Evolutionary conservation across 306 rosid genomes (phyloP).

Genomic region (Hylodesmum podocarpum): DNA sequence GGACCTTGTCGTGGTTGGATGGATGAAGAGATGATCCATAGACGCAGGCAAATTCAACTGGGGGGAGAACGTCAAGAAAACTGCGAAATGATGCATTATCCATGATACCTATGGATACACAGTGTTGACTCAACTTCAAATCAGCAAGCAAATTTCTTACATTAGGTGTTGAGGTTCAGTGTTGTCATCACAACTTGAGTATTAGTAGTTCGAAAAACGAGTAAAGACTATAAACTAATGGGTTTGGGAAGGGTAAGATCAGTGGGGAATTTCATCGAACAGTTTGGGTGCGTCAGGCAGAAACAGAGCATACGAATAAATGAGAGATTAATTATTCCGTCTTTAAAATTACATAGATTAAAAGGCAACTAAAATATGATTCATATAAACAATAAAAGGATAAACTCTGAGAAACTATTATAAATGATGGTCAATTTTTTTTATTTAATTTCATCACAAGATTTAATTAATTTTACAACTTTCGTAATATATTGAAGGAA

Average conservation of each 20-base stretch:
- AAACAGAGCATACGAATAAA: background rate
- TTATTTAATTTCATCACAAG: no score
- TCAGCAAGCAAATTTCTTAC: background rate
- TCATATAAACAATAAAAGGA: no score
- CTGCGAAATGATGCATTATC: constrained; percentile 24
- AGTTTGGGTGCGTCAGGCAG: background rate
- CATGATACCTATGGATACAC: constrained; percentile 28
- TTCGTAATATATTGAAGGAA: no score
- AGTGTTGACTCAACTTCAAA: background rate
- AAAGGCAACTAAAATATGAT: no score
- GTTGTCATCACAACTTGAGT: background rate
- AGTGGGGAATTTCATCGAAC: constrained; percentile 38
- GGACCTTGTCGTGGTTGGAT: constrained; percentile 46
- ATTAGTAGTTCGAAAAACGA: background rate
- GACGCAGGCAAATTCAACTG: constrained; percentile 52
- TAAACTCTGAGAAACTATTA: no score
- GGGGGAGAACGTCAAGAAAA: constrained; percentile 51
- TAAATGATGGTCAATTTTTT: no score
- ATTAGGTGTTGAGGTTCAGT: background rate
- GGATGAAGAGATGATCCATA: constrained; percentile 62
- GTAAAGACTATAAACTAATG: background rate
- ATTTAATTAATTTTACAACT: no score
- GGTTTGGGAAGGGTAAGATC: background rate
- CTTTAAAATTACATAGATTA: no score
- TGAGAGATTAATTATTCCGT: no score